These are phyloP conservation scores for Mortierella sp. DNA, from an alignment of 371 early-diverging fungal genomes.

Conservation along the genomic window DNA sequence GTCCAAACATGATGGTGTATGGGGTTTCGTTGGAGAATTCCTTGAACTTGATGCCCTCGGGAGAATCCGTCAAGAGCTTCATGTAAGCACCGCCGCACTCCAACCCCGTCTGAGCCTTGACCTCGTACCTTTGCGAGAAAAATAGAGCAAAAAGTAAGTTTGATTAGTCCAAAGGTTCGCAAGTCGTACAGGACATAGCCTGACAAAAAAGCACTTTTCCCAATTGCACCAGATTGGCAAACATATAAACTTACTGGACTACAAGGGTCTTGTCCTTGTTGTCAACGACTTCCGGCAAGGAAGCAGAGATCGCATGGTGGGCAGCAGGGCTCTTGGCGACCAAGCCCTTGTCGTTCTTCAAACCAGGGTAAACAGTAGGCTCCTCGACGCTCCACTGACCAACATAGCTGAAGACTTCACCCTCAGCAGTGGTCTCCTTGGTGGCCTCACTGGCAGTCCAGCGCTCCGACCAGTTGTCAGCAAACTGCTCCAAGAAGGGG, in stretches of 20 bases:
- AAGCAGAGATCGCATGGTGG: constrained; percentile 85
- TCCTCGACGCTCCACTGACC: constrained; percentile 86
- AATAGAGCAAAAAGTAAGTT: background rate
- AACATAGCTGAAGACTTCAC: constrained; percentile 71
- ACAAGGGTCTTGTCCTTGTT: constrained; percentile 88
- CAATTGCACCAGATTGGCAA: background rate
- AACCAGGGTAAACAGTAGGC: constrained; percentile 63
- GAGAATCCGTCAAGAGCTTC: constrained; percentile 77
- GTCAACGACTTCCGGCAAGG: constrained; percentile 79
- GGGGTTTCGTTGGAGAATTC: constrained; percentile 65
- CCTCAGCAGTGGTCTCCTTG: constrained; percentile 64
- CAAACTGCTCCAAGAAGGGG: constrained; percentile 84
- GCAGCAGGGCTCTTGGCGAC: constrained; percentile 83
- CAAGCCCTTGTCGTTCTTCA: constrained; percentile 78
- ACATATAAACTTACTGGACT: constrained; percentile 71
- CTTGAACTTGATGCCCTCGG: constrained; percentile 62
- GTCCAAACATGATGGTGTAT: constrained; percentile 93
- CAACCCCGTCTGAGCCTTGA: constrained; percentile 94
- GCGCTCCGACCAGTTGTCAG: constrained; percentile 62
- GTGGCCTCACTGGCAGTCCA: constrained; percentile 80
- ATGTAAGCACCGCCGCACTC: constrained; percentile 98
- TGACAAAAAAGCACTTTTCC: background rate
- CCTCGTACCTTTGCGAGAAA: constrained; percentile 69
- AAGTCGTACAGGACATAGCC: too few species aligned
- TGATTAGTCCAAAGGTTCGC: too few species aligned